Evolutionary conservation across 1,284 basidiomycete genomes (phyloP).

Genomic region (Rugosomyces carneus): DNA sequence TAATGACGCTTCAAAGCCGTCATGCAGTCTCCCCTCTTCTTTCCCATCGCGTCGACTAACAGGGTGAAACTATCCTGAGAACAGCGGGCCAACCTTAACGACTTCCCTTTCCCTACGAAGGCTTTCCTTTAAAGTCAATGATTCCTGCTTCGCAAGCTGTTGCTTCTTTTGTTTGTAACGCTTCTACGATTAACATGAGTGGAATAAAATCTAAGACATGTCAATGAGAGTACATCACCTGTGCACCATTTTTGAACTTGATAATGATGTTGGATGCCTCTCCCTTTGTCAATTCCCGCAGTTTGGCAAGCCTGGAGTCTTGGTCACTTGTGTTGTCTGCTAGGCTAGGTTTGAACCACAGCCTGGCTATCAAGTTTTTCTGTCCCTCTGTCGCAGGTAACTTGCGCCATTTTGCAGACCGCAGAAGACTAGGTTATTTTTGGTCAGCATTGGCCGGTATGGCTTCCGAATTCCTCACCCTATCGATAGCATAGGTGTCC

Average conservation of each 20-base stretch:
- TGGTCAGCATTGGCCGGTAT: neutral
- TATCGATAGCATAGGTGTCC: constrained; percentile 33
- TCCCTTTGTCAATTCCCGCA: constrained; percentile 61
- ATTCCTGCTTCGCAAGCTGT: constrained; percentile 29
- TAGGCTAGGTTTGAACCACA: constrained; percentile 37
- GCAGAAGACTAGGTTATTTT: constrained; percentile 42
- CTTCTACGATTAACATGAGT: constrained; percentile 30
- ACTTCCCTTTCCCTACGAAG: constrained; percentile 43
- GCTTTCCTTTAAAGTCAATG: constrained; percentile 38
- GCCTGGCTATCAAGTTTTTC: constrained; percentile 53
- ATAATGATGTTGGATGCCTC: constrained; percentile 75
- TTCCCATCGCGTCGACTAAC: constrained; percentile 26
- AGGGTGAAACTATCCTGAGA: constrained; percentile 5
- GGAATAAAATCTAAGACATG: constrained; percentile 1
- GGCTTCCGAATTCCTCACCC: constrained; percentile 32
- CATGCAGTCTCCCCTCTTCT: constrained; percentile 61
- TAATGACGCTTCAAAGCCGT: constrained; percentile 55
- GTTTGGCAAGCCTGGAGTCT: constrained; percentile 20
- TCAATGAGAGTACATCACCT: constrained; percentile 34
- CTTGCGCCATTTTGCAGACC: constrained; percentile 71
- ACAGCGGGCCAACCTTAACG: constrained; percentile 56
- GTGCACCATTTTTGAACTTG: constrained; percentile 70
- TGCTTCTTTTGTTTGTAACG: constrained; percentile 52
- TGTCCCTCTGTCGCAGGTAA: constrained; percentile 64
- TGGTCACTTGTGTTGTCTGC: constrained; percentile 11